A percentile compares a stretch with the other conserved stretches of the same genome.
phyloP scores from a whole-genome alignment of 768 basidiomycete species.

The Nidularia pulvinata region DNA sequence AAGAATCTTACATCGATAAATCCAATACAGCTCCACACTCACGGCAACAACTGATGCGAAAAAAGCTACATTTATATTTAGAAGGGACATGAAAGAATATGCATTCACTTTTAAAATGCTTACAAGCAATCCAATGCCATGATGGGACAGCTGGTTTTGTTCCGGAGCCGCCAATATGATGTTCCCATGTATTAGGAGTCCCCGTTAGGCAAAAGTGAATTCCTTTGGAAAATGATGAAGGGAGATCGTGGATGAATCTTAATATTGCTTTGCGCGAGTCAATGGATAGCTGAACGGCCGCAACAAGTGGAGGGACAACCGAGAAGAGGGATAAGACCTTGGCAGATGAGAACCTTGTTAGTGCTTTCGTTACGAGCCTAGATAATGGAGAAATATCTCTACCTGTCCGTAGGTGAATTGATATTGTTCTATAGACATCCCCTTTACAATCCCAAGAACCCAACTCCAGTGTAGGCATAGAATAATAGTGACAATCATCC shows the following conservation, averaged over 20 bases:
- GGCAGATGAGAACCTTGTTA: too few species aligned
- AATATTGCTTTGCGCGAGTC: background rate
- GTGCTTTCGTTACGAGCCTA: background rate
- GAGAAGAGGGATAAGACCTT: constrained; percentile 5
- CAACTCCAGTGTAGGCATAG: constrained; percentile 12
- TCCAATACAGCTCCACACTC: background rate
- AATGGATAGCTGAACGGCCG: background rate
- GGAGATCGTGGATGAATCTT: background rate
- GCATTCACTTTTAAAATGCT: background rate
- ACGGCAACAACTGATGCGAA: background rate
- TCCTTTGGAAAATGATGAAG: background rate
- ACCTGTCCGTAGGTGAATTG: constrained; percentile 12
- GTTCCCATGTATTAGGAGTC: background rate
- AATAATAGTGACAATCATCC: constrained; percentile 9
- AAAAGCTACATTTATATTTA: background rate
- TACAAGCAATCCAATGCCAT: background rate
- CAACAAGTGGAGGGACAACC: constrained; percentile 4
- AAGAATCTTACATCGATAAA: background rate
- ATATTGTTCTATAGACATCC: constrained; percentile 3
- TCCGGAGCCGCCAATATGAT: background rate
- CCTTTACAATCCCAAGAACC: constrained; percentile 8
- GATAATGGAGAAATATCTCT: background rate
- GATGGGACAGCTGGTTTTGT: background rate
- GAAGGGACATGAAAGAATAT: background rate
- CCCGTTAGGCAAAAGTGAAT: background rate